Base-by-base conservation (phyloP, 129 eudicot genomes). In the Centaurea solstitialis region DNA sequence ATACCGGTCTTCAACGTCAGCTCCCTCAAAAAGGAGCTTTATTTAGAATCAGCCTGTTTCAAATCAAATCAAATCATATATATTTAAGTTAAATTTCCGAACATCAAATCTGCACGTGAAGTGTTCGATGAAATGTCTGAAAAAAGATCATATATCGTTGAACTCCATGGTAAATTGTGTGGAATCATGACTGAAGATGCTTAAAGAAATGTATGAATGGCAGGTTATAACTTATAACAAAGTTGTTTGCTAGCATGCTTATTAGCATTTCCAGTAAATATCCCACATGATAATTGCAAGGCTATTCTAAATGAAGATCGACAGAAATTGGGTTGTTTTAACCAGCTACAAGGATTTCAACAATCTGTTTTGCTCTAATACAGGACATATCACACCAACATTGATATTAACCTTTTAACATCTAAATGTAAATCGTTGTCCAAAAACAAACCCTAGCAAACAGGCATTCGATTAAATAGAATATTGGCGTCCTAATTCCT, bases 211-310 rank as follows among this genome's bases (percentile, higher is more conserved):
- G 35, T 30, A 30, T 30, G 35, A 30, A 30, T 30, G 35, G 17
- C 89, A 94, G 40, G 86, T 80, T 79, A 87, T 87, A n/a, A 86
- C 89, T n/a, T n/a, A n/a, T n/a, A n/a, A n/a, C n/a, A 30, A 30
- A 30, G 35, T 30, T 30, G 35, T 30, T 30, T 40, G 45, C 45
- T 40, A 40, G 45, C 9, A 40, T 40, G 8, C 45, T 40, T 40
- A 30, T 30, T 30, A 30, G 35, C 35, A n/a, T n/a, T n/a, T n/a
- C n/a, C n/a, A n/a, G n/a, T n/a, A n/a, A n/a, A n/a, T n/a, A n/a
- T n/a, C n/a, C n/a, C n/a, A n/a, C n/a, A n/a, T n/a, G n/a, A n/a
- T n/a, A n/a, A n/a, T n/a, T n/a, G n/a, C n/a, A n/a, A n/a, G n/a
- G n/a, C n/a, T n/a, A n/a, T n/a, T n/a, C n/a, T n/a, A n/a, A n/a